These are phyloP conservation scores for Epithele typhae DNA, from an alignment of 768 basidiomycete genomes.

Conservation along the genomic window DNA sequence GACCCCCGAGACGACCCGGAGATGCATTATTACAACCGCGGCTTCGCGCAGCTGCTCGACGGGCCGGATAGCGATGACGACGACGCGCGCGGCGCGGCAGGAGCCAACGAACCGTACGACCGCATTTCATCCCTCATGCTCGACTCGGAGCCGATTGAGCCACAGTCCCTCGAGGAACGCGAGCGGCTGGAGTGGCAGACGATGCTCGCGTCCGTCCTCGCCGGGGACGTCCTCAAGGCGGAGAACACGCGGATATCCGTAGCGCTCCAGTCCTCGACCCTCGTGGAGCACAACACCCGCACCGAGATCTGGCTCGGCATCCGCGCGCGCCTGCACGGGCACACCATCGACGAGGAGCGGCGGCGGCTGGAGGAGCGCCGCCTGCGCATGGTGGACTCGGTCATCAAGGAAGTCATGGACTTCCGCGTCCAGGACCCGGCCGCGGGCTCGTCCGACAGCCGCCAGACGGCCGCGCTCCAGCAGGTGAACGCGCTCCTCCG, in stretches of 20 bases:
- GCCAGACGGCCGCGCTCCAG: conserved; percentile 44
- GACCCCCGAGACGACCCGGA: conserved; percentile 76
- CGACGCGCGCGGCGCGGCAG: conserved; percentile 41
- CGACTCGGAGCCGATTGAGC: conserved; percentile 61
- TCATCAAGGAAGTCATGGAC: conserved; percentile 77
- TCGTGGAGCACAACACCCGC: conserved; percentile 64
- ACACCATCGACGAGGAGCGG: conserved; percentile 79
- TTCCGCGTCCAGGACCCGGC: conserved; percentile 59
- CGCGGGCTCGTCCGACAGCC: conserved; percentile 31
- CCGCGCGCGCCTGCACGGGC: conserved; percentile 78
- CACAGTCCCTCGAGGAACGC: conserved; percentile 67
- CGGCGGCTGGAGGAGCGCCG: conserved; percentile 80
- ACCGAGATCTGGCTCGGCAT: conserved; percentile 86
- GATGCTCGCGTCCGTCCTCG: conserved; percentile 89
- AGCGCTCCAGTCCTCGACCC: conserved; percentile 63
- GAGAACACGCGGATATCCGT: conserved; percentile 92
- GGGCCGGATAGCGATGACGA: conserved; percentile 79
- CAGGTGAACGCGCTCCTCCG: conserved; percentile 64
- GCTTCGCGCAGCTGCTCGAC: conserved; percentile 62
- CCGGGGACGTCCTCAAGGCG: conserved; percentile 90
- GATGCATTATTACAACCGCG: conserved; percentile 74
- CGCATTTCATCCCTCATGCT: conserved; percentile 47
- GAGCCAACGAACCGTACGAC: conserved; percentile 44
- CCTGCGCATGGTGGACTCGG: conserved; percentile 71
- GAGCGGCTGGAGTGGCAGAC: conserved; percentile 94